A percentile compares a stretch with the other conserved stretches of the same genome.
Evolutionary conservation across 345 rosid species (phyloP).

Genomic region (Physaria fendleri): DNA sequence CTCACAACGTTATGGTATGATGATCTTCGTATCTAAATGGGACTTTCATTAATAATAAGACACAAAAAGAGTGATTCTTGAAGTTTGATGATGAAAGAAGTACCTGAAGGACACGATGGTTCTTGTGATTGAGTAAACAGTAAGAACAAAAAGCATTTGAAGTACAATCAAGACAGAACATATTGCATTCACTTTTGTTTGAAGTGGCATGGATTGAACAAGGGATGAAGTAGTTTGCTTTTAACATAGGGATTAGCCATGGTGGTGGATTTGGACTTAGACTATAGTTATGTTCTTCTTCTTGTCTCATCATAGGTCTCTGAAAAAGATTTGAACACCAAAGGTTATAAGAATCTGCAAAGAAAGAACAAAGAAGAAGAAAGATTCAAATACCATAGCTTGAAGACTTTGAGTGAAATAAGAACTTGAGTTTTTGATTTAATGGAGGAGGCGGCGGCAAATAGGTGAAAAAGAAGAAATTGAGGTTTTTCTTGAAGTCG

Average conservation of each 20-base stretch:
- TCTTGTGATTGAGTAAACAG: constrained; percentile 52
- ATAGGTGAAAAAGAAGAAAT: neutral
- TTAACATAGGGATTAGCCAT: constrained; percentile 73
- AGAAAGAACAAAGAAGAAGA: neutral
- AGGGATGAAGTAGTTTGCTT: constrained; percentile 61
- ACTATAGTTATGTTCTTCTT: constrained; percentile 11
- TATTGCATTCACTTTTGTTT: constrained; percentile 76
- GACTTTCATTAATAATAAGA: too few species aligned
- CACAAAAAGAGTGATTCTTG: neutral
- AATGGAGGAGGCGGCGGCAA: constrained; percentile 19
- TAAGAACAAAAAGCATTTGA: constrained; percentile 66
- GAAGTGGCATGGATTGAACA: constrained; percentile 56
- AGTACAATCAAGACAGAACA: constrained; percentile 77
- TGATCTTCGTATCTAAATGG: constrained; percentile 80
- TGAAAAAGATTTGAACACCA: neutral
- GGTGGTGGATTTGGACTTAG: constrained; percentile 67
- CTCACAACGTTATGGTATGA: constrained; percentile 94
- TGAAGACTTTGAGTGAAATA: constrained; percentile 6
- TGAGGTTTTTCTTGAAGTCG: constrained; percentile 17
- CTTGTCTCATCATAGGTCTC: constrained; percentile 40
- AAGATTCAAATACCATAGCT: constrained; percentile 25
- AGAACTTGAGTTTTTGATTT: neutral
- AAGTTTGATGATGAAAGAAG: neutral
- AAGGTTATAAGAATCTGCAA: neutral
- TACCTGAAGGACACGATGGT: constrained; percentile 80